Base-by-base conservation (phyloP, 208 protist species). In the Lotmaria passim region DNA sequence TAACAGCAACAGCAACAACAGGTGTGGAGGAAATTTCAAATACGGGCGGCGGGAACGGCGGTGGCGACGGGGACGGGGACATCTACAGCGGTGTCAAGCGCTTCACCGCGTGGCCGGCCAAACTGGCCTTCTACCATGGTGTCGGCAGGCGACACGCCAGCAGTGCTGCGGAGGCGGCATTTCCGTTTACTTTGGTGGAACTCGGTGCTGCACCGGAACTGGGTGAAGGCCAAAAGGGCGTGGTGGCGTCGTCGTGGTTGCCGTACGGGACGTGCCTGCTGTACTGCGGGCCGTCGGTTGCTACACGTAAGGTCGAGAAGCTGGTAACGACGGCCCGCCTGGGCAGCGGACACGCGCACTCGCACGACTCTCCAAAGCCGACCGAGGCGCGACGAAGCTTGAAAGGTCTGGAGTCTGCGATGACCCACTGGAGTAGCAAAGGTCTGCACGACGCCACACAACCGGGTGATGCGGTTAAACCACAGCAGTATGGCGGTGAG, bases 211-310 rank as follows among this genome's bases (percentile, higher is more conserved):
- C 90, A 17, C 83, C 82, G 36, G 79, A 87, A 68, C 75, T 95
- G 34, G 90, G 90, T 0, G 60, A 79, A 48, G 61, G 60, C 6
- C 78, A 95, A 65, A 73, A 86, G 21, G 90, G 90, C 39, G 63
- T 95, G 21, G 81, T 72, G 23, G 87, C 90, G 12, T 75, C 81
- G 26, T 67, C 72, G 26, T 79, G 75, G 30, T 44, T 95, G 15
- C 87, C 90, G 24, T 95, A 95, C 57, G 87, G 67, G 23, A 95
- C 87, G 21, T 95, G 87, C 51, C 85, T 95, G 44, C 43, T 93
- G 19, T 95, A 95, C 76, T 83, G 71, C 28, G 90, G 90, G 0
- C 87, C 87, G 19, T 64, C 82, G 10, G 72, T 91, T 5, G 69
- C 90, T 8, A 89, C 83, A 1, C 64, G 82, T 41, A 81, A 87